Percentiles rank a stretch among this genome's conserved stretches.
Conservation (phyloP, 805 yeast species). For the Zygoascus tannicola region DNA sequence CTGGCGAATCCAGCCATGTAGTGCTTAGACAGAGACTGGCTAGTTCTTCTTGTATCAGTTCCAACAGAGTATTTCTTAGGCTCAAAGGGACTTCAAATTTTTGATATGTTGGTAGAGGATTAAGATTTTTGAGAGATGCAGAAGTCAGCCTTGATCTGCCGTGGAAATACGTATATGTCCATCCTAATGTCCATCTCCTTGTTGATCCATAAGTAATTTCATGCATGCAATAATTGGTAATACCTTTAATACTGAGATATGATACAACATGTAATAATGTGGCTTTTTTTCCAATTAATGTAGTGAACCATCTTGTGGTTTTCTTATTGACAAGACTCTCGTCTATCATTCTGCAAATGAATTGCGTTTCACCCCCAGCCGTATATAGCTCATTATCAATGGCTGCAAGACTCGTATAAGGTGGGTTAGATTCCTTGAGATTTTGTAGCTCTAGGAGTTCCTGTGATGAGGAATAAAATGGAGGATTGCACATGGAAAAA, state of each 20-base stretch:
- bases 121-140: not conserved
- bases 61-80: too few relatives aligned
- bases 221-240: slow-evolving; percentile 26
- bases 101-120: slow-evolving; percentile 2
- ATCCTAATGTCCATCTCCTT: slow-evolving; percentile 32
- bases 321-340: slow-evolving; percentile 21
- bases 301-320: slow-evolving; percentile 33
- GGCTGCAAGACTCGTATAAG: slow-evolving; percentile 24
- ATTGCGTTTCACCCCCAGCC: slow-evolving; percentile 39
- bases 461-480: slow-evolving; percentile 34
- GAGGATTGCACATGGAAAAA: slow-evolving; percentile 45
- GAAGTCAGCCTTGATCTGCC: not conserved
- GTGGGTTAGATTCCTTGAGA: slow-evolving; percentile 22
- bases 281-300: slow-evolving; percentile 29
- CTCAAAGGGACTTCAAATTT: not conserved
- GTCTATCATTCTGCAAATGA: slow-evolving; percentile 30
- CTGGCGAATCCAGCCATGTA: not conserved
- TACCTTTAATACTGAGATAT: slow-evolving; percentile 2
- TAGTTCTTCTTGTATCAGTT: not conserved
- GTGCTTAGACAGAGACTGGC: too few relatives aligned
- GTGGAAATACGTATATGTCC: slow-evolving; percentile 26
- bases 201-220: slow-evolving; percentile 25
- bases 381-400: slow-evolving; percentile 33
- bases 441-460: slow-evolving; percentile 26
- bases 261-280: slow-evolving; percentile 10